phyloP scores from a whole-genome alignment of 441 rosid species.

The Populus hybrid region DNA sequence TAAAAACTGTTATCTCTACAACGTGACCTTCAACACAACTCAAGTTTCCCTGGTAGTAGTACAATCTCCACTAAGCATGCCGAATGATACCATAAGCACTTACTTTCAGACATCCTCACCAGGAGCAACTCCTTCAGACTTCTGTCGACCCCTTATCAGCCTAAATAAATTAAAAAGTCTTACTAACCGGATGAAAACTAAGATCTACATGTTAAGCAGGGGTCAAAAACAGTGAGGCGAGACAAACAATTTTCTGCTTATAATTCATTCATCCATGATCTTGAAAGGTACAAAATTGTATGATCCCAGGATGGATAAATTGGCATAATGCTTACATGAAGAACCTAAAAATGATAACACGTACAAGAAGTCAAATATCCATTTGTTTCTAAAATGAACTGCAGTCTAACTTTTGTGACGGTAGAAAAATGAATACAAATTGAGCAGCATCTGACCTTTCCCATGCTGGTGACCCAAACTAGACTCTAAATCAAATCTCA shows the following conservation, averaged over 20 bases:
- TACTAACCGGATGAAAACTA: neutral
- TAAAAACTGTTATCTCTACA: neutral
- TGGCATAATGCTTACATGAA: neutral
- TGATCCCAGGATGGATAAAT: neutral
- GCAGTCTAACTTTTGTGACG: neutral
- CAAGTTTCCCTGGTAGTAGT: neutral
- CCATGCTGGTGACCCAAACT: constrained; percentile 72
- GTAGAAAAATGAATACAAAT: neutral
- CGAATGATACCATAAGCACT: constrained; percentile 23
- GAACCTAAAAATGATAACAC: neutral
- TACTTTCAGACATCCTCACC: constrained; percentile 84
- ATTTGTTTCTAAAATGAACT: neutral
- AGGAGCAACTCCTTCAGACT: constrained; percentile 80
- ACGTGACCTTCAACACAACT: neutral
- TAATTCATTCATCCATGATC: neutral
- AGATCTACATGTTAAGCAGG: constrained; percentile 3
- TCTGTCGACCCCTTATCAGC: constrained; percentile 89
- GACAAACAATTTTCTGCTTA: neutral
- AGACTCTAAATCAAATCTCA: constrained; percentile 79
- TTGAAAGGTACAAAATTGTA: neutral
- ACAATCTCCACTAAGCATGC: neutral
- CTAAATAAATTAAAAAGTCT: constrained; percentile 34
- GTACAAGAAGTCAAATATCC: neutral
- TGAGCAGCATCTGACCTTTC: constrained; percentile 62
- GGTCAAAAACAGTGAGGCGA: neutral